These are phyloP conservation scores for Camelina neglecta DNA, from an alignment of 345 rosid genomes.

Conservation along the genomic window DNA sequence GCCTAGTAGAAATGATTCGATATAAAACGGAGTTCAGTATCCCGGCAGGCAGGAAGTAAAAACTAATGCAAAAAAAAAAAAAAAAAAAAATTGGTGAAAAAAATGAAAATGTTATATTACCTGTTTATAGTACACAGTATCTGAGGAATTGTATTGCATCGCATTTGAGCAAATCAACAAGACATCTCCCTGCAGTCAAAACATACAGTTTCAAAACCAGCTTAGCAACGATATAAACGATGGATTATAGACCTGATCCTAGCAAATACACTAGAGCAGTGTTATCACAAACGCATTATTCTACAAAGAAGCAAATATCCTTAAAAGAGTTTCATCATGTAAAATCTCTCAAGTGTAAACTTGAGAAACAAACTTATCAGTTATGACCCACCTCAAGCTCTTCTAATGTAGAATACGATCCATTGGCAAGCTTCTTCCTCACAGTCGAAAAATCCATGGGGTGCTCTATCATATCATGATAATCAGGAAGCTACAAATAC, in stretches of 20 bases:
- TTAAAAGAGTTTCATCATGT: constrained; percentile 16
- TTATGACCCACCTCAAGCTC: constrained; percentile 69
- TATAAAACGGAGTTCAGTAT: neutral
- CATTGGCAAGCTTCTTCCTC: constrained; percentile 78
- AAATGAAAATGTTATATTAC: constrained; percentile 42
- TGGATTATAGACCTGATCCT: neutral
- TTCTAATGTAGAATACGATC: constrained; percentile 65
- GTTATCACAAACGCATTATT: neutral
- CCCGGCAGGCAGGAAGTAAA: neutral
- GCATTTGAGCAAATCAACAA: constrained; percentile 85
- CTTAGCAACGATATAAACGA: constrained; percentile 43
- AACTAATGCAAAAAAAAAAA: neutral
- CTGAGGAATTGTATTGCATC: constrained; percentile 79
- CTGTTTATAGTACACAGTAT: constrained; percentile 79
- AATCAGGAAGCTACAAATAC: constrained; percentile 79
- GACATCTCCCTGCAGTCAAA: constrained; percentile 71
- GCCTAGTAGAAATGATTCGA: constrained; percentile 55
- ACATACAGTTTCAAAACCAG: constrained; percentile 47
- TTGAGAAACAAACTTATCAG: constrained; percentile 21
- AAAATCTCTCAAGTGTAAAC: constrained; percentile 11
- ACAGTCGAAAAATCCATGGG: constrained; percentile 91
- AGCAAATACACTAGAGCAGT: neutral
- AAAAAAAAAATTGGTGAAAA: constrained; percentile 5
- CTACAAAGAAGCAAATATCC: constrained; percentile 20
- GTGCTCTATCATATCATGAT: constrained; percentile 72